phyloP scores from a whole-genome alignment of 2,329 filamentous ascomycete genomes.

The Pyrenophora teres region DNA sequence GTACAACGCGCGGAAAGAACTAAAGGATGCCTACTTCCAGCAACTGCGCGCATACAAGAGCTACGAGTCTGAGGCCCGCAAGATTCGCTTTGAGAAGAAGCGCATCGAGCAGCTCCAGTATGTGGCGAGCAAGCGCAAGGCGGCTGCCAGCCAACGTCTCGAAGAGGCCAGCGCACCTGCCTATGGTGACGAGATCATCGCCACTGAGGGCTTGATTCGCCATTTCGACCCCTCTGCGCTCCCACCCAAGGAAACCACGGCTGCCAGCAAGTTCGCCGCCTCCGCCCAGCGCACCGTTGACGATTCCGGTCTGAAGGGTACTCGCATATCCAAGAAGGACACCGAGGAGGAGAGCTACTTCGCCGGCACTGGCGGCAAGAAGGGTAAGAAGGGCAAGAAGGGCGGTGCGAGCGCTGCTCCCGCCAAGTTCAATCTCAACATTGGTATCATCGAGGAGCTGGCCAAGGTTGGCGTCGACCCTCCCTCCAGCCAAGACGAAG shows the following conservation, averaged over 20 bases:
- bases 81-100: constrained; percentile 75
- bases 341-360: constrained; percentile 87
- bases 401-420: constrained; percentile 63
- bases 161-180: constrained; percentile 83
- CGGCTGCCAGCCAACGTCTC: constrained; percentile 75
- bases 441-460: constrained; percentile 90
- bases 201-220: constrained; percentile 82
- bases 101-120: constrained; percentile 78
- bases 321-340: constrained; percentile 81
- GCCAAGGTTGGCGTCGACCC: constrained; percentile 82
- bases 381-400: constrained; percentile 88
- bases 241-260: constrained; percentile 65
- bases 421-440: constrained; percentile 80
- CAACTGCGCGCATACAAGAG: constrained; percentile 80
- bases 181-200: constrained; percentile 90
- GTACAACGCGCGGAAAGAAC: constrained; percentile 76
- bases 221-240: constrained; percentile 81
- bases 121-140: constrained; percentile 73
- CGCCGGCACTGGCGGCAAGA: constrained; percentile 72
- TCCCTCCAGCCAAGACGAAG: constrained; percentile 82
- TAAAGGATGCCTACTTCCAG: constrained; percentile 88
- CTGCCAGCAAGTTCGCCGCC: constrained; percentile 69
- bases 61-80: constrained; percentile 82
- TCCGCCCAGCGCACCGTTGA: constrained; percentile 85
- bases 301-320: constrained; percentile 81